Percentiles rank a stretch among this genome's conserved stretches.
Conservation (phyloP, 805 yeast species). For the Wickerhamomyces hampshirensis region DNA sequence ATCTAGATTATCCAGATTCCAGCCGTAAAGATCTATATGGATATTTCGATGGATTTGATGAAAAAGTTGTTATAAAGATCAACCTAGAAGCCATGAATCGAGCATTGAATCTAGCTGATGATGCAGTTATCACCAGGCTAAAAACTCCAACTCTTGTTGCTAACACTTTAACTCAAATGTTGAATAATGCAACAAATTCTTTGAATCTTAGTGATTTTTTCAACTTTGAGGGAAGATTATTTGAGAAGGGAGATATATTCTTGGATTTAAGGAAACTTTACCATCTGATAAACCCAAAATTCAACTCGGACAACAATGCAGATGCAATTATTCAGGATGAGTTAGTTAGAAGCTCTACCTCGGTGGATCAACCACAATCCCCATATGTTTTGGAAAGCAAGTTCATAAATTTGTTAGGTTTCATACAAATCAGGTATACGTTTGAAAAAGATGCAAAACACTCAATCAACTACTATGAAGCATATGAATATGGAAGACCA, state of each 20-base stretch:
- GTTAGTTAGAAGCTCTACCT: neutral
- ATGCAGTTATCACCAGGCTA: neutral
- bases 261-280: neutral
- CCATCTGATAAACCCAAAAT: neutral
- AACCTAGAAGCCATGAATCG: neutral
- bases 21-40: neutral
- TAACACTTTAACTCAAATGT: neutral
- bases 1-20: neutral
- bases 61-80: neutral
- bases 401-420: neutral
- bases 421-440: neutral
- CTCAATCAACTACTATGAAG: neutral
- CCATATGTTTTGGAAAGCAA: neutral
- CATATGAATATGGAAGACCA: neutral
- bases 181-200: neutral
- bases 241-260: neutral
- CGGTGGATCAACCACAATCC: neutral
- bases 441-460: neutral
- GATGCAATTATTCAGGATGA: neutral
- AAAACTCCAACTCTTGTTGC: neutral
- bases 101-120: neutral
- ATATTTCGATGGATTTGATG: neutral
- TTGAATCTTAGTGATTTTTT: neutral
- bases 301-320: neutral
- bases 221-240: neutral